Conservation (phyloP, 306 rosid species). For the Gleditsia sinensis region DNA sequence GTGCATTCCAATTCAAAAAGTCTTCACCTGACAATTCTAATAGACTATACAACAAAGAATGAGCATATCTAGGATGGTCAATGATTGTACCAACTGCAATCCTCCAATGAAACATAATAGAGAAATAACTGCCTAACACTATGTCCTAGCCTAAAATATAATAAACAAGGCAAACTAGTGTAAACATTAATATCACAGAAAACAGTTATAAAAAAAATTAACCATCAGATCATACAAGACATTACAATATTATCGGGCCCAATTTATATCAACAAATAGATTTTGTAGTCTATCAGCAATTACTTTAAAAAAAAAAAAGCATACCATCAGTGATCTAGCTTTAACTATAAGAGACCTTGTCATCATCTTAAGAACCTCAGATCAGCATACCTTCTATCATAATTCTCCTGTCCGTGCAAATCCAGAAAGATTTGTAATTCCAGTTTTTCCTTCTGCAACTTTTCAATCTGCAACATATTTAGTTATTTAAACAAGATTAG, state of each 20-base stretch:
- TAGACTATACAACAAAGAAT: background rate
- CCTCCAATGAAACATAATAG: background rate
- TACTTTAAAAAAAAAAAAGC: background rate
- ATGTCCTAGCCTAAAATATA: slow-evolving; percentile 11
- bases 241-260: background rate
- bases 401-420: slow-evolving; percentile 73
- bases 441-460: slow-evolving; percentile 67
- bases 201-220: background rate
- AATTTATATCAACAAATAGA: background rate
- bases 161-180: background rate
- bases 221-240: no score
- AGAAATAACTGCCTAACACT: slow-evolving; percentile 16
- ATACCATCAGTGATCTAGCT: background rate
- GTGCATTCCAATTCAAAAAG: background rate
- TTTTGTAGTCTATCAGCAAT: background rate
- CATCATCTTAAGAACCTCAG: slow-evolving; percentile 19
- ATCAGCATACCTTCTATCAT: slow-evolving; percentile 65
- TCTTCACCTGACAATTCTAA: background rate
- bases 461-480: slow-evolving; percentile 66
- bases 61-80: no score
- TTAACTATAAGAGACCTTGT: background rate
- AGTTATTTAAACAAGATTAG: slow-evolving; percentile 33
- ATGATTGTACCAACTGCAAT: no score
- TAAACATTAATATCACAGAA: background rate
- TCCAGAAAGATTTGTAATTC: slow-evolving; percentile 72